Conservation (phyloP, 352 stramenopile genomes). For the Pythium scleroteichum region DNA sequence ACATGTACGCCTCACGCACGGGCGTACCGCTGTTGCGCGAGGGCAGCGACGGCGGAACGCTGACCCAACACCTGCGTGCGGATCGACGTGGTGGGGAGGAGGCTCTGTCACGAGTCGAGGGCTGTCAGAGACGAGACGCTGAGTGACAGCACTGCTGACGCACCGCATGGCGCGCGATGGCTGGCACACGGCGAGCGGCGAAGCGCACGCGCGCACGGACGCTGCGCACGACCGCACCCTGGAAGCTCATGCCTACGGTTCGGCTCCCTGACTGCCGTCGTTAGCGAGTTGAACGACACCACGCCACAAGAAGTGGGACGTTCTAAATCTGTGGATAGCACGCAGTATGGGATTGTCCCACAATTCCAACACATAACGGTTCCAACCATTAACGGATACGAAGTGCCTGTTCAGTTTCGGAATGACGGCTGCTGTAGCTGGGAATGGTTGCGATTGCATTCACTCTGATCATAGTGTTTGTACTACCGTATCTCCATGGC, state of each 20-base stretch:
- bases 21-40: slow-evolving; percentile 11
- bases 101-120: background rate
- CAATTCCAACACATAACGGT: background rate
- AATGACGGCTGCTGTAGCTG: too few relatives aligned
- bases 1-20: background rate
- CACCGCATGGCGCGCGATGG: slow-evolving; percentile 27
- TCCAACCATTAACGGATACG: too few relatives aligned
- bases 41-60: slow-evolving; percentile 12
- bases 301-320: slow-evolving; percentile 24
- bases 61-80: slow-evolving; percentile 12
- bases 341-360: slow-evolving; percentile 1
- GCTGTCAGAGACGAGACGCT: background rate
- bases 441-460: background rate
- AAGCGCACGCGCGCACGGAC: slow-evolving; percentile 42
- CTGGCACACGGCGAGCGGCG: slow-evolving; percentile 26
- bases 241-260: slow-evolving; percentile 51
- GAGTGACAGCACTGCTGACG: too few relatives aligned
- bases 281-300: slow-evolving; percentile 15
- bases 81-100: slow-evolving; percentile 10
- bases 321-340: slow-evolving; percentile 7
- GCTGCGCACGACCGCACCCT: slow-evolving; percentile 37
- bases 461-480: too few relatives aligned
- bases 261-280: slow-evolving; percentile 2
- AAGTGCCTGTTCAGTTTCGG: too few relatives aligned
- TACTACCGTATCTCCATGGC: too few relatives aligned